Evolutionary conservation across 768 basidiomycete species (phyloP), one percentile per base, ranked within the genome.

Genomic region (Kwoniella europaea): DNA sequence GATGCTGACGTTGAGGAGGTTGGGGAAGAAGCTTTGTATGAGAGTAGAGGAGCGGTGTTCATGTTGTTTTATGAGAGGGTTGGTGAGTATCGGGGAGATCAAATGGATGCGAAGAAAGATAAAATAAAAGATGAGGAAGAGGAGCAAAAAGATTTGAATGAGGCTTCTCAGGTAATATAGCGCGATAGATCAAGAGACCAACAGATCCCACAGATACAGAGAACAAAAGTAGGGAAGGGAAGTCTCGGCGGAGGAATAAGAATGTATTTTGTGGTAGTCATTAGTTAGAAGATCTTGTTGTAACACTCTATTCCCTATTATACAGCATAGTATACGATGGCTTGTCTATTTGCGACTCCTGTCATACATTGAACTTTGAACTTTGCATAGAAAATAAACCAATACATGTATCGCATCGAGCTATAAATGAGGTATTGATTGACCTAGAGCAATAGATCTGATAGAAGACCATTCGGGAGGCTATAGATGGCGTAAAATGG

Each of bases 61-160:
- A 92, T 99, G 92, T 87, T 98, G 50, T 98, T 93, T 79, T 99
- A 98, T 77, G 96, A 99, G 86, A 88, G 89, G 56, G 86, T 90
- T 41, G 82, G 72, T 29, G 79, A 78, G 57, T 76, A 73, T 68
- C 46, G 55, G 29, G 24, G 53, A 53, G 46, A 12, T 20, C 22
- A 43, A 41, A 18, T 15, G 2, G 29, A 20, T 10, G 13, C 29
- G 10, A 20, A 24, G 16, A 18, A 43, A 58, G 6, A 46, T 27
- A 46, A 50, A 63, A 10, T 50, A 60, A 56, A 12, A 46, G 29
- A 59, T 4, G 54, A 9, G 15, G 22, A 12, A n/a, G 27, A 42
- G 15, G 16, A 10, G 13, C 13, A 62, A 46, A 63, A 63, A 5
- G 69, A 62, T n/a, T 15, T 55, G 20, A 44, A 55, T 42, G 18